Evolutionary conservation across 2,329 filamentous ascomycete genomes (phyloP), one percentile per base, ranked within the genome.

Genomic region (Calonectria montana): DNA sequence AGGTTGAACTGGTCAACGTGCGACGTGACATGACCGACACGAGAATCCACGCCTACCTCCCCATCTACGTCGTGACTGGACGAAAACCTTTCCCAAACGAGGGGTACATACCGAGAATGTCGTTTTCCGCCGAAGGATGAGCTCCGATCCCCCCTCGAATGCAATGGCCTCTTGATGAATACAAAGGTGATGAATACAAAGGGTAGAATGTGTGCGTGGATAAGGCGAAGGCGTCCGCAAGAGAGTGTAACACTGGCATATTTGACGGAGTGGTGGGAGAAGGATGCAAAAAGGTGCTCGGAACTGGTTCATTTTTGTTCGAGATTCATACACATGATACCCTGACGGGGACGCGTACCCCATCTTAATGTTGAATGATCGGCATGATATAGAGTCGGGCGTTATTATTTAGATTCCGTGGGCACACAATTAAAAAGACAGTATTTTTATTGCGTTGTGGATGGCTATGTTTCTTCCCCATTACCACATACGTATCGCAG

Each of bases 1-100:
- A 88, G 87, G 84, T 89, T 6, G 83, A 83, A 3, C 81, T 90
- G 16, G 84, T 90, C 37, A 82, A 87, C 48, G 87, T 89, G 5
- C 83, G 88, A 53, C 84, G 83, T 70, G 85, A 87, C 37, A 73
- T 90, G 4, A 84, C 84, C 7, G 82, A 90, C 76, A 80, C 82
- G 3, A 80, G 81, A 10, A 83, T 88, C 13, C 88, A 90, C 73
- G 83, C 86, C 0, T 90, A 88, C 70, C 81, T 87, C 72, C 84
- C 84, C 29, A 80, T 88, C n/a, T 84, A 86, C 71, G 85, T 89
- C 7, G 86, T 90, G 0, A 86, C 84, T 76, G 88, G 87, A 10
- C 83, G 88, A 29, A 90, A 89, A 73, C 88, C 88, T 1, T 82
- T 81, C 65, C 80, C 79, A 0, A 77, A 81, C 16, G 85, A 87